Evolutionary conservation across 2,329 filamentous ascomycete genomes (phyloP).

Genomic region (Plenodomus tracheiphilus): DNA sequence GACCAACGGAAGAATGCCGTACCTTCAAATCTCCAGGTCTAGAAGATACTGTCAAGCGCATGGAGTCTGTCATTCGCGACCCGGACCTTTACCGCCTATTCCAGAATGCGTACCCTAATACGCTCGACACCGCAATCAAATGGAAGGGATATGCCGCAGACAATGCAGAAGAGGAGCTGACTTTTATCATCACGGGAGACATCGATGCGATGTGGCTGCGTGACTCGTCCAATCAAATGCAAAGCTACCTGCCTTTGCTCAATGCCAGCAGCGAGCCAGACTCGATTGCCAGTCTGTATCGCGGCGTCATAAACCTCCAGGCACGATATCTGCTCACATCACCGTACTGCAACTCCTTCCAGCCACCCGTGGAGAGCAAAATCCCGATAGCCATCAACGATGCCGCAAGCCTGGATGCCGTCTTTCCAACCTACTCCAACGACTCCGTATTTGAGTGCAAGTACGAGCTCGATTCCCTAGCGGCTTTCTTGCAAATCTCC

Average conservation of each 20-base stretch:
- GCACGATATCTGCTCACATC: conserved; percentile 67
- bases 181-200: conserved; percentile 62
- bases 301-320: conserved; percentile 73
- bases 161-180: conserved; percentile 64
- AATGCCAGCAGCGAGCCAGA: conserved; percentile 56
- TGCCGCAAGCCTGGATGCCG: conserved; percentile 46
- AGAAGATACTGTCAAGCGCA: conserved; percentile 44
- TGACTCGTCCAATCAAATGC: conserved; percentile 68
- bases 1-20: conserved; percentile 49
- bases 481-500: conserved; percentile 55
- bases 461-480: conserved; percentile 58
- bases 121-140: conserved; percentile 71
- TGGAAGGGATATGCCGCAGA: conserved; percentile 66
- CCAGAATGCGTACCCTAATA: conserved; percentile 74
- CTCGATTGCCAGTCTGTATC: conserved; percentile 68
- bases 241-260: conserved; percentile 67
- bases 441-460: conserved; percentile 57
- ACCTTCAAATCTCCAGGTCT: conserved; percentile 52
- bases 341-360: conserved; percentile 59
- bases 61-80: conserved; percentile 48
- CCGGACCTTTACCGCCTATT: conserved; percentile 71
- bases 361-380: conserved; percentile 54
- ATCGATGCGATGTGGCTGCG: conserved; percentile 61
- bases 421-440: conserved; percentile 49
- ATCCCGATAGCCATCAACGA: conserved; percentile 46